A percentile compares a stretch with the other conserved stretches of the same genome.
These are phyloP conservation scores for Suhomyces terraborum DNA, from an alignment of 1,139 yeast genomes.

Conservation along the genomic window DNA sequence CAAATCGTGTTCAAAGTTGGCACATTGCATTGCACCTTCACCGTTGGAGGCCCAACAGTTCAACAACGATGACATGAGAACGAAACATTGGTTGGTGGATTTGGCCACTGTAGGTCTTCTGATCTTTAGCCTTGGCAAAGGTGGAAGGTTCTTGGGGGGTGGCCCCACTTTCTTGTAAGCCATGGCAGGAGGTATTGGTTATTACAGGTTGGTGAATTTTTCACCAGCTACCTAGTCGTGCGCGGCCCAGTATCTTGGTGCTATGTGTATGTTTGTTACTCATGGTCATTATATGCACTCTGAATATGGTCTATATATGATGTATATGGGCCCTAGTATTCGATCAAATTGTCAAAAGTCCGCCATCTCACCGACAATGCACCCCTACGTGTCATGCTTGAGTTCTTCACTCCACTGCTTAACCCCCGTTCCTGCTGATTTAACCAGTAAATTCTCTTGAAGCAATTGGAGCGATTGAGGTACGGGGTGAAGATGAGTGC, in stretches of 20 bases:
- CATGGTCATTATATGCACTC: constrained; percentile 4
- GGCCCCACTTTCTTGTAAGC: constrained; percentile 33
- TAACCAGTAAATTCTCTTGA: constrained; percentile 40
- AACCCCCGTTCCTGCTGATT: constrained; percentile 16
- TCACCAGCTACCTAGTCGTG: constrained; percentile 5
- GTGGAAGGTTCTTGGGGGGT: constrained; percentile 55
- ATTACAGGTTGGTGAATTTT: constrained; percentile 7
- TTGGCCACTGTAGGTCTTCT: constrained; percentile 62
- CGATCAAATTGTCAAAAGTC: constrained; percentile 15
- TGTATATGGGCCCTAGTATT: constrained; percentile 8
- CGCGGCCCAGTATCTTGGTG: not conserved
- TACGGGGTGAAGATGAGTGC: constrained; percentile 36
- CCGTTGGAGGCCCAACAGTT: constrained; percentile 98
- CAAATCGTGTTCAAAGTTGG: constrained; percentile 56
- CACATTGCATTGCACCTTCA: constrained; percentile 72
- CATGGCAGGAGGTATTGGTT: constrained; percentile 20
- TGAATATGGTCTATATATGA: not conserved
- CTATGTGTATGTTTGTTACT: no score
- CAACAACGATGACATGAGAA: constrained; percentile 79
- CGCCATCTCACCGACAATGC: constrained; percentile 14
- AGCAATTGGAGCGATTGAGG: constrained; percentile 21
- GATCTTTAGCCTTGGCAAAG: constrained; percentile 73
- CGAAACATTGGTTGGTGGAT: constrained; percentile 70
- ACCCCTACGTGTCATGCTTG: constrained; percentile 6
- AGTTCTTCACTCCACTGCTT: constrained; percentile 6